phyloP scores from a whole-genome alignment of 2,329 filamentous ascomycete genomes.

The Sclerotinia spermophila region DNA sequence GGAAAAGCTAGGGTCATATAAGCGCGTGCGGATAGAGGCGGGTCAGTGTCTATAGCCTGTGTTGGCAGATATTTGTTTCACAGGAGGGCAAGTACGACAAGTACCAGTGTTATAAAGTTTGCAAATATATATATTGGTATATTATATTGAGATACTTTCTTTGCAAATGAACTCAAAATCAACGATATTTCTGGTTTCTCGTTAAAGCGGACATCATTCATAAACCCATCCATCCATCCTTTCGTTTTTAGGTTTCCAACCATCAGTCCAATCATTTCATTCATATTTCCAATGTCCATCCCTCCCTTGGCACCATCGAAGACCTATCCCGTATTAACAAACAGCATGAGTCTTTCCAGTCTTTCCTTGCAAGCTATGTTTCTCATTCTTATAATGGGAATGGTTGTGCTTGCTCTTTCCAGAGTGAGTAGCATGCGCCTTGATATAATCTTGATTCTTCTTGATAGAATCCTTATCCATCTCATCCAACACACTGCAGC shows the following conservation, averaged over 20 bases:
- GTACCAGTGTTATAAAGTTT: not conserved
- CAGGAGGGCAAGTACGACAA: not conserved
- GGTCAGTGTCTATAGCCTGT: not conserved
- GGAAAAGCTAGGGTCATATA: not conserved
- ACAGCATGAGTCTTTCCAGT: constrained; percentile 84
- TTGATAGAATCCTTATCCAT: constrained; percentile 71
- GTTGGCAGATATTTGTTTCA: not conserved
- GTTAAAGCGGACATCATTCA: not conserved
- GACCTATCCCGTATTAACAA: constrained; percentile 50
- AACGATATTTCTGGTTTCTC: not conserved
- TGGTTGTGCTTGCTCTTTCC: constrained; percentile 50
- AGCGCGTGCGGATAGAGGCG: not conserved
- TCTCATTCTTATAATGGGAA: constrained; percentile 62
- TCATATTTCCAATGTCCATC: not conserved
- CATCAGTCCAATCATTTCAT: not conserved
- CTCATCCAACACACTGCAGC: constrained; percentile 64
- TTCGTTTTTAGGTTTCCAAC: not conserved
- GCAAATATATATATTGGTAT: not conserved
- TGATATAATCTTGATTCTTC: constrained; percentile 64
- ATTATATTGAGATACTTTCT: not conserved
- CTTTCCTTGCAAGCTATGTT: constrained; percentile 86
- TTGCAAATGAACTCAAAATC: not conserved
- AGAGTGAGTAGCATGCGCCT: constrained; percentile 50
- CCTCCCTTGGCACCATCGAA: not conserved
- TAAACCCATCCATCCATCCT: not conserved